A percentile compares a stretch with the other conserved stretches of the same genome.
Evolutionary conservation across 202 grass and related monocot species (phyloP).

Genomic region (Cymbopogon flexuosus): DNA sequence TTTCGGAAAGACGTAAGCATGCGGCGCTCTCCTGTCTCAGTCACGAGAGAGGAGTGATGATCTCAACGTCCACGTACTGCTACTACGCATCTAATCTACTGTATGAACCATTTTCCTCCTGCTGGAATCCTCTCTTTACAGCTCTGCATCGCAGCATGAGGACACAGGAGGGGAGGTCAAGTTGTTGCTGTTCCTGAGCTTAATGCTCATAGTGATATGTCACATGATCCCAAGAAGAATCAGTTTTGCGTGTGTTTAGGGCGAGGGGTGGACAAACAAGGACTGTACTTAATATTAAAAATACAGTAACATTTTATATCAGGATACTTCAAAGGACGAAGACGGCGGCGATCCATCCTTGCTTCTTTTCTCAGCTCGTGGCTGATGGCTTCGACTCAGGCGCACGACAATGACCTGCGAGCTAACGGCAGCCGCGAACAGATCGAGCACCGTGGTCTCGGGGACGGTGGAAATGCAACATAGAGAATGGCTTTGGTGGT

Average conservation of each 20-base stretch:
- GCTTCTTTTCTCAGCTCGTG: not conserved
- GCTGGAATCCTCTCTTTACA: not conserved
- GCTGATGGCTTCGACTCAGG: not conserved
- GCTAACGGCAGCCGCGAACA: not conserved
- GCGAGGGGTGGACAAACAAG: not conserved
- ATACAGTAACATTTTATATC: no score
- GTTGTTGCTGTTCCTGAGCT: no score
- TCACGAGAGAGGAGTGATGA: not conserved
- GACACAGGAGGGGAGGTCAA: no score
- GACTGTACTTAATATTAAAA: not conserved
- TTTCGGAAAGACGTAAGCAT: not conserved
- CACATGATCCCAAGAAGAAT: not conserved
- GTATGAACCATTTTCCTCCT: not conserved
- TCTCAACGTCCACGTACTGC: not conserved
- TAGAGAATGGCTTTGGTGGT: constrained; percentile 11
- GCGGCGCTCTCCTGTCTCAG: not conserved
- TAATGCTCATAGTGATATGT: no score
- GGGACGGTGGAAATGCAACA: not conserved
- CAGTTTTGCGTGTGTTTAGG: not conserved
- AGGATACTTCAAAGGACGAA: not conserved
- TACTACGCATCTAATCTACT: no score
- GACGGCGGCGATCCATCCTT: not conserved
- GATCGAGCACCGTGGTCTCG: not conserved
- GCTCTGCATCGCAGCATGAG: not conserved
- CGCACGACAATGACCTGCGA: constrained; percentile 7